These are phyloP conservation scores for Saccharomyces hybrid DNA, from an alignment of 1,139 yeast genomes.

Conservation along the genomic window DNA sequence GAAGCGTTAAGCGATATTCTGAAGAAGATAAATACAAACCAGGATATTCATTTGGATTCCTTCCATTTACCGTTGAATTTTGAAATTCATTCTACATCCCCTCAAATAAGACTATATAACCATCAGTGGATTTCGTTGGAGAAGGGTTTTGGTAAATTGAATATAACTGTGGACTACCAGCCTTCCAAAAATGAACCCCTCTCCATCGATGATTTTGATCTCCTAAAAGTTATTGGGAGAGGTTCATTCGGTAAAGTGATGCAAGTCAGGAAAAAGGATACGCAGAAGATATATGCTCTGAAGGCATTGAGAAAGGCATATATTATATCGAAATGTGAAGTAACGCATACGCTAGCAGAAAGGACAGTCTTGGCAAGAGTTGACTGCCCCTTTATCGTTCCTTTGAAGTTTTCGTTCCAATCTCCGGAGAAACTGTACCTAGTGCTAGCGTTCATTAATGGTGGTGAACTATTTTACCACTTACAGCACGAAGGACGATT, in stretches of 20 bases:
- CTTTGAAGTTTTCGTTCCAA: constrained; percentile 89
- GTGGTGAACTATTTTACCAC: constrained; percentile 94
- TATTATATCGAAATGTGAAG: constrained; percentile 86
- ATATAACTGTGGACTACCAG: constrained; percentile 68
- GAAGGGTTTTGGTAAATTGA: constrained; percentile 37
- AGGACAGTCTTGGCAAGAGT: constrained; percentile 89
- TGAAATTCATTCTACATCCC: constrained; percentile 29
- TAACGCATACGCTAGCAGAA: constrained; percentile 91
- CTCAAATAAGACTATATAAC: constrained; percentile 36
- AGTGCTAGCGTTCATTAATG: constrained; percentile 86
- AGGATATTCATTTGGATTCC: constrained; percentile 36
- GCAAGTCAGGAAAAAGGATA: constrained; percentile 94
- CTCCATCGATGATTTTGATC: constrained; percentile 81
- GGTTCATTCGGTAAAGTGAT: constrained; percentile 97
- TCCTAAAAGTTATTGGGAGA: constrained; percentile 89
- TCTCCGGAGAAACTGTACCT: constrained; percentile 83
- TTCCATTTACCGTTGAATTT: constrained; percentile 31
- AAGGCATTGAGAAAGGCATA: constrained; percentile 90
- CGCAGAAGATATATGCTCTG: constrained; percentile 85
- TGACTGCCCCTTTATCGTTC: constrained; percentile 89
- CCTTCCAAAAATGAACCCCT: constrained; percentile 63
- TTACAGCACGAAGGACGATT: constrained; percentile 84
- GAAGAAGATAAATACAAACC: constrained; percentile 31
- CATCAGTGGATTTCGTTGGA: constrained; percentile 39
- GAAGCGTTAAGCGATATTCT: constrained; percentile 29